Evolutionary conservation across 1,139 yeast species (phyloP), one percentile per base, ranked within the genome.

Genomic region (Scheffersomyces insectosa): DNA sequence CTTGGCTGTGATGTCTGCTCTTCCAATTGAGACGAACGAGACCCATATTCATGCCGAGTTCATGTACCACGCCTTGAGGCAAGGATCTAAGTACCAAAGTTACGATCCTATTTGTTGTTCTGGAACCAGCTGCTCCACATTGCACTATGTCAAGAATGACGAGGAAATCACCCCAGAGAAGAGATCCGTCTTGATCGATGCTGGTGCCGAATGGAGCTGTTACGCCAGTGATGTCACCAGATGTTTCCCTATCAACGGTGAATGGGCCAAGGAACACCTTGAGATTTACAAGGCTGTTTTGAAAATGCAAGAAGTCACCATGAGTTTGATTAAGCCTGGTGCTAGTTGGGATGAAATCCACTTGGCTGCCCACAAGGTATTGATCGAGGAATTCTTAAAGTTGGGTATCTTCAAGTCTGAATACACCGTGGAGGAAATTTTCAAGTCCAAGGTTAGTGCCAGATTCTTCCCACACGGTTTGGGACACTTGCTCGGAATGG

Each of bases 91-190:
- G 65, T 70, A 79, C 56, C 89, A 85, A 64, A 83, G 96, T 10
- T 93, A 93, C 61, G 97, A 90, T 60, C 98, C 98, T 14, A 89
- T 93, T 47, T 91, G 98, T 64, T 91, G 98, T 59, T 79, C 96
- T 9, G 99, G 99, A 0, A 84, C 95, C 33, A 83, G 85, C 48
- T 88, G 97, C 60, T 89, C 96, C 20, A 89, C 97, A 3, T 76
- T 93, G 50, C 99, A 93, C 64, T 93, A 91, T 62, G 83, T 87
- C 13, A 85, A 83, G 58, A 93, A 93, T 59, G 95, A 90, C 56
- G 90, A 85, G 45, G 75, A 75, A 2, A 63, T 83, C 42, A 78
- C 77, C 4, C 45, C 50, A 2, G 77, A 79, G 52, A 83, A 80
- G 46, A 61, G 63, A 41, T 77, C 93, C 4, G 78, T 93, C 10